A percentile compares a stretch with the other conserved stretches of the same genome.
Evolutionary conservation across 2,329 filamentous ascomycete species (phyloP).

Genomic region (Sphaerulina vaccinii): DNA sequence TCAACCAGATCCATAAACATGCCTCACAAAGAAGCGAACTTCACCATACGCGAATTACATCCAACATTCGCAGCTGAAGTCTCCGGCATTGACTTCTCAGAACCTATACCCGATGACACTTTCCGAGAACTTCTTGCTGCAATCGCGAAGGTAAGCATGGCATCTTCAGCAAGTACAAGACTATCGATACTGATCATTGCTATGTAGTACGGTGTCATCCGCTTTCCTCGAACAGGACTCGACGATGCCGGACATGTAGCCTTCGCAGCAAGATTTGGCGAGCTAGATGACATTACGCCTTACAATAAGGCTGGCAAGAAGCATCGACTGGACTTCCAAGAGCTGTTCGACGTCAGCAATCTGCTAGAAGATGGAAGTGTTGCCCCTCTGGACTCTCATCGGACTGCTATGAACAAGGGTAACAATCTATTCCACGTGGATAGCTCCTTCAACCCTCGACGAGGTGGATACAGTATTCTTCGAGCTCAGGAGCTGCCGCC

Average conservation of each 20-base stretch:
- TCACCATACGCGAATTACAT: slow-evolving; percentile 21
- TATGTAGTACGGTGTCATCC: slow-evolving; percentile 52
- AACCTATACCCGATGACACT: background rate
- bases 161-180: too few species aligned
- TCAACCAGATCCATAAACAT: slow-evolving; percentile 17
- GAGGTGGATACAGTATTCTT: slow-evolving; percentile 54
- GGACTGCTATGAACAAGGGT: slow-evolving; percentile 39
- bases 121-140: background rate
- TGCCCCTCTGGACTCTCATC: slow-evolving; percentile 43
- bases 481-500: slow-evolving; percentile 53
- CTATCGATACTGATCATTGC: background rate
- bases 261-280: slow-evolving; percentile 53
- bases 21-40: slow-evolving; percentile 23
- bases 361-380: slow-evolving; percentile 50
- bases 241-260: slow-evolving; percentile 53
- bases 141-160: background rate
- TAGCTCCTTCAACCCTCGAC: slow-evolving; percentile 56
- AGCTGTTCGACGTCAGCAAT: slow-evolving; percentile 61
- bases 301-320: slow-evolving; percentile 50
- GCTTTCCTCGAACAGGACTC: slow-evolving; percentile 53
- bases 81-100: slow-evolving; percentile 11
- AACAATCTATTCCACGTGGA: slow-evolving; percentile 53
- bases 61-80: slow-evolving; percentile 21
- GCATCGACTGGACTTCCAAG: slow-evolving; percentile 49
- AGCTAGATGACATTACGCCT: slow-evolving; percentile 55